Conservation (phyloP, 2,329 filamentous ascomycete species). For the Aspergillus fijiensis region DNA sequence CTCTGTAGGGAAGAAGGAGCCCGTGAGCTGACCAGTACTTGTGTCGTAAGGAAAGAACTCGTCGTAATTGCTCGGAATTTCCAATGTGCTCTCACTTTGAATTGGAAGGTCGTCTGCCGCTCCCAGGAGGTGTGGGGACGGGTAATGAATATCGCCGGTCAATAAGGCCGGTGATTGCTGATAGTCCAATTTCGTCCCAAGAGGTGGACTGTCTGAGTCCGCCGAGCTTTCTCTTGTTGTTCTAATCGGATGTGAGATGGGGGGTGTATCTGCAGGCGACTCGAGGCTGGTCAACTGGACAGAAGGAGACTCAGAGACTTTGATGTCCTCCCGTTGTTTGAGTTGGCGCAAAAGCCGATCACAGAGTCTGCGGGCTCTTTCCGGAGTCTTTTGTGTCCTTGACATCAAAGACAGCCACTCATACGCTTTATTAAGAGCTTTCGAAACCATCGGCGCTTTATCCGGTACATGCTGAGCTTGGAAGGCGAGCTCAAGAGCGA, state of each 20-base stretch:
- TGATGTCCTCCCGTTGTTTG: constrained; percentile 31
- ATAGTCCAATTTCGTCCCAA: not conserved
- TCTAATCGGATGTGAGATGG: not conserved
- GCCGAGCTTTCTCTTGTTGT: not conserved
- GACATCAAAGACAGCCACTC: constrained; percentile 37
- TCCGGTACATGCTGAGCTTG: constrained; percentile 45
- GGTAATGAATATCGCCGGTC: not conserved
- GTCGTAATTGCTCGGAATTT: constrained; percentile 19
- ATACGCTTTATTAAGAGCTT: constrained; percentile 36
- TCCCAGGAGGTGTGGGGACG: constrained; percentile 24
- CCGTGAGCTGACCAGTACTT: constrained; percentile 36
- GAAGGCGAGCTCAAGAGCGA: constrained; percentile 47
- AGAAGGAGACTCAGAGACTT: constrained; percentile 24
- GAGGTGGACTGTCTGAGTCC: not conserved
- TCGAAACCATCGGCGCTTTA: constrained; percentile 37
- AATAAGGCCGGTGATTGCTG: not conserved
- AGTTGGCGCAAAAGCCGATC: constrained; percentile 37
- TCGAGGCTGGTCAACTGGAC: not conserved
- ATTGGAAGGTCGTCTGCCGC: constrained; percentile 29
- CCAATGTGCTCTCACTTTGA: constrained; percentile 21
- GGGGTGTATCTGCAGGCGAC: not conserved
- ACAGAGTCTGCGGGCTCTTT: constrained; percentile 38
- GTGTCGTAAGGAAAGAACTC: constrained; percentile 38
- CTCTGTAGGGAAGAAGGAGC: constrained; percentile 35
- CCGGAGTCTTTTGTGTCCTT: constrained; percentile 29